Conservation (phyloP, 2,329 filamentous ascomycete species). For the Ilyonectria mors-panacis region DNA sequence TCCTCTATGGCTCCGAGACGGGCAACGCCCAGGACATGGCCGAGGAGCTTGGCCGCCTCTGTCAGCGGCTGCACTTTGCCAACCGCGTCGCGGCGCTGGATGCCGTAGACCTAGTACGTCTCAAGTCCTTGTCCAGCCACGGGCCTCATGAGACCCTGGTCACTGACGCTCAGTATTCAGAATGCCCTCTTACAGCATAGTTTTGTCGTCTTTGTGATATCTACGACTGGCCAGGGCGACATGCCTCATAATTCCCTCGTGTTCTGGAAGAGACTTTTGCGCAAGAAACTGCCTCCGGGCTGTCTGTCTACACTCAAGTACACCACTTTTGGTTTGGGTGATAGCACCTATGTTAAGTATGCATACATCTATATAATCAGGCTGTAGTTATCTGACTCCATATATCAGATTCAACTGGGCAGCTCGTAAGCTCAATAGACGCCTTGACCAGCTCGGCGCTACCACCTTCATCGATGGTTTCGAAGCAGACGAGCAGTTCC, state of each 20-base stretch:
- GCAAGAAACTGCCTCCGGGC: conserved; percentile 80
- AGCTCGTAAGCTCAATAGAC: conserved; percentile 87
- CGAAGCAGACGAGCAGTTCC: conserved; percentile 94
- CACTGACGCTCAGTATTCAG: conserved; percentile 54
- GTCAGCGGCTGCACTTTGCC: conserved; percentile 84
- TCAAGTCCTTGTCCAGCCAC: neutral
- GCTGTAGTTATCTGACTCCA: conserved; percentile 10
- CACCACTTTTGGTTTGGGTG: conserved; percentile 90
- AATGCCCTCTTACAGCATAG: conserved; percentile 65
- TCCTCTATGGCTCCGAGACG: conserved; percentile 95
- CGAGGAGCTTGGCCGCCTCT: conserved; percentile 82
- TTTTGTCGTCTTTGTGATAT: conserved; percentile 84
- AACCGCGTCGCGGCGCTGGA: conserved; percentile 85
- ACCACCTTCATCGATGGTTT: conserved; percentile 81
- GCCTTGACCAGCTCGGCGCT: conserved; percentile 87
- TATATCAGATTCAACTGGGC: conserved; percentile 88
- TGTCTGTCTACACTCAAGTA: conserved; percentile 81
- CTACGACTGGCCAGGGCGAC: conserved; percentile 96
- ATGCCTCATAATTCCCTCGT: conserved; percentile 85
- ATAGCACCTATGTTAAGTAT: conserved; percentile 94
- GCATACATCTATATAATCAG: conserved; percentile 40
- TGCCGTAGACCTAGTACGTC: conserved; percentile 79
- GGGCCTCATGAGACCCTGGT: neutral
- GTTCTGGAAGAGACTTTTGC: conserved; percentile 89
- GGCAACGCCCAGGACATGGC: conserved; percentile 95